Evolutionary conservation across 1,284 basidiomycete species (phyloP).

Genomic region (Irpex rosettiformis): DNA sequence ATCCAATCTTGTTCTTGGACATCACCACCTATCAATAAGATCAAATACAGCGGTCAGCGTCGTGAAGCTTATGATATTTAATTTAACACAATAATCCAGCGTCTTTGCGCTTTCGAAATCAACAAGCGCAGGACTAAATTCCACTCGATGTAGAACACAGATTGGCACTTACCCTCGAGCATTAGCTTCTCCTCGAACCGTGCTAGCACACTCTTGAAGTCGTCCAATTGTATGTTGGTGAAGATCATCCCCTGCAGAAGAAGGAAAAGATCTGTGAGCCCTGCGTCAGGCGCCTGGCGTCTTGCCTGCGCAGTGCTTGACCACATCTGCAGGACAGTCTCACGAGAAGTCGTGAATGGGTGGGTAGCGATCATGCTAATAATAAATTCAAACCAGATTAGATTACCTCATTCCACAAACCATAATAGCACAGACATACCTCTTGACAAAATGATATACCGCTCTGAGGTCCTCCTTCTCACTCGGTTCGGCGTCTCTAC

Average conservation of each 20-base stretch:
- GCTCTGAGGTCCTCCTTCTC: slow-evolving; percentile 89
- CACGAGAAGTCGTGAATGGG: slow-evolving; percentile 82
- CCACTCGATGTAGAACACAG: neutral
- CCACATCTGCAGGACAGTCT: slow-evolving; percentile 86
- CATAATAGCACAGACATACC: slow-evolving; percentile 43
- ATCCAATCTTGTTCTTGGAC: slow-evolving; percentile 90
- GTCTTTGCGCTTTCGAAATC: neutral
- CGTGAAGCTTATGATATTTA: neutral
- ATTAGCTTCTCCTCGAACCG: slow-evolving; percentile 85
- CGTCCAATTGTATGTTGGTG: slow-evolving; percentile 91
- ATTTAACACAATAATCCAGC: neutral
- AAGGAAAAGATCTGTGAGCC: slow-evolving; percentile 81
- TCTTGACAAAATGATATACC: slow-evolving; percentile 95
- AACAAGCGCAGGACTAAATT: neutral
- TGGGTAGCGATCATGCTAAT: slow-evolving; percentile 84
- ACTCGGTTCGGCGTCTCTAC: slow-evolving; percentile 66
- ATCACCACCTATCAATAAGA: slow-evolving; percentile 20
- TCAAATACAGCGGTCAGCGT: neutral
- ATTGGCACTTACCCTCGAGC: slow-evolving; percentile 51
- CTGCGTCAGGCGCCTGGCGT: slow-evolving; percentile 73
- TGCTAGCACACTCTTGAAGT: slow-evolving; percentile 78
- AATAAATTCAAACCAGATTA: slow-evolving; percentile 8
- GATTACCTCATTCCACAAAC: slow-evolving; percentile 5
- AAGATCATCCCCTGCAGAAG: slow-evolving; percentile 95
- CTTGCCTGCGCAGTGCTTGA: slow-evolving; percentile 70